Evolutionary conservation across 176 grass and related monocot genomes (phyloP), one percentile per base, ranked within the genome.

Genomic region (Lolium rigidum): DNA sequence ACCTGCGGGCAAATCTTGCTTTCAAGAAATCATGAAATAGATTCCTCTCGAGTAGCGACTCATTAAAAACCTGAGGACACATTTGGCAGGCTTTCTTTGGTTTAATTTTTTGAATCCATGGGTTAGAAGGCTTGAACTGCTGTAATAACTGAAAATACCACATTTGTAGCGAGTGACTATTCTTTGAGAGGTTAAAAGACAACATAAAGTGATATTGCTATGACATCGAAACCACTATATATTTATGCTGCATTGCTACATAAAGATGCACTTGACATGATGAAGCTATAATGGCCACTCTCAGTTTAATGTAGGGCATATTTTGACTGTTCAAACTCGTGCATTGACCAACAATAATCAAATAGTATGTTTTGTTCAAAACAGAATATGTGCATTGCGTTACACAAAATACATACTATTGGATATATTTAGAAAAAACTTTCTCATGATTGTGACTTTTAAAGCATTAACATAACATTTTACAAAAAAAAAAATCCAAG

Each of bases 1-100:
- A 95, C 93, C 93, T 95, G 14, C 90, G 90, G 70, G 77, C 77
- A 74, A 95, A 95, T 86, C 85, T 83, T 55, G 84, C 70, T 78
- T 5, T 85, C 83, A 95, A 78, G 37, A 88, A 95, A 35, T 95
- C 81, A 50, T 44, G 4, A 76, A 95, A 95, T 41, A 92, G 76
- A 10, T 46, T 14, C 8, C 80, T 25, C 72, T 91, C 82, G 1
- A 89, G 69, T 8, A 48, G 1, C 13, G 49, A 10, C 38, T 25
- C 87, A 51, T 28, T 26, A 47, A 80, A 83, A 77, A 73, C 77
- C 14, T 20, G 18, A 80, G 83, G 88, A 9, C 18, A 26, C 17
- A 41, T 80, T 31, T 79, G 77, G 31, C 71, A 1, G 48, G 15
- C 10, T 49, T 56, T 70, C 39, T 28, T 84, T 7, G 67, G 43